Percentiles rank a stretch among this genome's conserved stretches.
phyloP scores from a whole-genome alignment of 2,329 filamentous ascomycete genomes.

The Aureobasidium mangrovei region DNA sequence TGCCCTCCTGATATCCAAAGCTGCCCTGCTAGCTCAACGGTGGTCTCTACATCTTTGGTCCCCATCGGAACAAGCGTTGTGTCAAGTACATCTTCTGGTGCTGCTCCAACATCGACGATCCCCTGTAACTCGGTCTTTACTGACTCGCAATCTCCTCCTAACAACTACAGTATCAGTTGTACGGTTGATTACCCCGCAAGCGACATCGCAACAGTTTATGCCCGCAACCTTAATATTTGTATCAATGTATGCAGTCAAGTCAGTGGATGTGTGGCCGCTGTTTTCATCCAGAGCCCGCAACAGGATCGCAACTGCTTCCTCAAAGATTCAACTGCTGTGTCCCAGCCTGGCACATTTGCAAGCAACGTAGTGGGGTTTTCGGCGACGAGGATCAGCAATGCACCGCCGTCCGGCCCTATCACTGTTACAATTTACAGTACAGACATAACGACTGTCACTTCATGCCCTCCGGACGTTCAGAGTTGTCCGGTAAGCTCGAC shows the following conservation, averaged over 20 bases:
- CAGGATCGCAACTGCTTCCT: not conserved
- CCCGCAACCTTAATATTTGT: not conserved
- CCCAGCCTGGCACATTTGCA: not conserved
- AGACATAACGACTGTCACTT: slow-evolving; percentile 8
- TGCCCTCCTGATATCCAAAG: slow-evolving; percentile 13
- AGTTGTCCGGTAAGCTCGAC: slow-evolving; percentile 11
- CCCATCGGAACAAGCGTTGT: not conserved
- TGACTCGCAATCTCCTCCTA: not conserved
- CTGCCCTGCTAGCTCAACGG: slow-evolving; percentile 11
- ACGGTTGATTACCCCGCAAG: not conserved
- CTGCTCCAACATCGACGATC: not conserved
- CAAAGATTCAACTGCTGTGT: not conserved
- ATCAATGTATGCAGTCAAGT: not conserved
- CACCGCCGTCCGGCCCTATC: not conserved
- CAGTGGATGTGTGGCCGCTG: not conserved
- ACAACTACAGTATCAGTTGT: slow-evolving; percentile 1
- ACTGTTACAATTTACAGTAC: slow-evolving; percentile 12
- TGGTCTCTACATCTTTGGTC: not conserved
- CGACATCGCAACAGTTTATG: not conserved
- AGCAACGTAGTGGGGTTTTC: not conserved
- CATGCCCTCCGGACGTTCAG: slow-evolving; percentile 11
- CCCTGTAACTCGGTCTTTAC: not conserved
- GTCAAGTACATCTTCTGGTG: not conserved
- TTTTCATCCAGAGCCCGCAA: not conserved
- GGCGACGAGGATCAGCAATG: not conserved